Base-by-base conservation (phyloP, 371 early-diverging fungal genomes). In the Mortierella sp. region DNA sequence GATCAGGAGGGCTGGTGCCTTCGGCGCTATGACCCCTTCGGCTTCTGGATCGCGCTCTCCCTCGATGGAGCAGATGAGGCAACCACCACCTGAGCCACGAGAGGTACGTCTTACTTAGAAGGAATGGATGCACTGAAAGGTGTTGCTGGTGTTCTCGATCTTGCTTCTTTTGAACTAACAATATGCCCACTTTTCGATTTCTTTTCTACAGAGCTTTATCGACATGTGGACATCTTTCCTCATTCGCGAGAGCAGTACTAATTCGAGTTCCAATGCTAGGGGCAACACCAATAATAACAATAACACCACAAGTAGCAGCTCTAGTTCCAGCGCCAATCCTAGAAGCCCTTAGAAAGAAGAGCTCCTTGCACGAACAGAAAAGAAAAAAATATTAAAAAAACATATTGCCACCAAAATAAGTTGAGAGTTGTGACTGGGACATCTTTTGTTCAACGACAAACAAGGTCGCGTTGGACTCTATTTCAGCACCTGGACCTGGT, bases 1-100 rank as follows among this genome's bases (percentile, higher is more conserved):
- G 75, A 91, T 94, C 52, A 90, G 96, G 72, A 92, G 89, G 80
- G 91, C 93, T 16, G 74, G 76, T 21, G 55, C 48, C 13, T 65
- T 86, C 31, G 87, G 87, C 10, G 76, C 80, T 55, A 80, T 86
- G 87, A 86, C 87, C 1, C 87, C 87, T 19, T 76, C 83, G 3
- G 76, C 83, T 16, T 82, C 82, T 70, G 87, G 87, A 48, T 86
- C 87, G 6, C 82, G 87, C 47, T 86, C 87, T 21, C 87, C 87
- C 3, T 86, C 87, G 9, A 82, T 86, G 87, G 87, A 86, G 74
- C 87, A 86, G 74, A 86, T 86, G 87, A 77, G 87, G 54, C 82
- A 82, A 54, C 68, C 87, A 82, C n/a, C 81, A 78, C 68, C 68
- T 42, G 87, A 86, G 44, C 87, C 87, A 47, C 80, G 72, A 63